These are phyloP conservation scores for Fusarium acutatum DNA, from an alignment of 2,329 filamentous ascomycete genomes.

Conservation along the genomic window DNA sequence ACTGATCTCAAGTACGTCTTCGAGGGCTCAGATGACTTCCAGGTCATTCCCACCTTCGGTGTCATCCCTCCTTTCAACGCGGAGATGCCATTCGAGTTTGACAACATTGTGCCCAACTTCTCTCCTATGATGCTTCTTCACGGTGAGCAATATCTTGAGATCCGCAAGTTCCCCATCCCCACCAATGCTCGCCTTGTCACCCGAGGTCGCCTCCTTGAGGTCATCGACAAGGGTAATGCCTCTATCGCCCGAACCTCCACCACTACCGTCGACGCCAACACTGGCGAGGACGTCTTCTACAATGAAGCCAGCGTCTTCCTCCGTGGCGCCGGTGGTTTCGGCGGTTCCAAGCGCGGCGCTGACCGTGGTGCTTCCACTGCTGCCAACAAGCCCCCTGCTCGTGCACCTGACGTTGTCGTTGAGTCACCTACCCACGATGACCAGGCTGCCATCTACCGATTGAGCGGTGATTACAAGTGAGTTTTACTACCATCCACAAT, in stretches of 20 bases:
- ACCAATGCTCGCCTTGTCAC: constrained; percentile 81
- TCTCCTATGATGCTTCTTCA: constrained; percentile 98
- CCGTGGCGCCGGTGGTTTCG: constrained; percentile 89
- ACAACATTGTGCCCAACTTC: constrained; percentile 92
- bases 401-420: constrained; percentile 80
- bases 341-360: constrained; percentile 77
- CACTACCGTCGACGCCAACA: constrained; percentile 84
- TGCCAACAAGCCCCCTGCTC: constrained; percentile 78
- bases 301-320: constrained; percentile 96
- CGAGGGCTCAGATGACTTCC: constrained; percentile 91
- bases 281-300: constrained; percentile 92
- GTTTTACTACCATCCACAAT: constrained; percentile 25
- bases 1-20: constrained; percentile 88
- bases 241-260: constrained; percentile 83
- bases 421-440: constrained; percentile 89
- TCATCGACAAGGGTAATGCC: constrained; percentile 93
- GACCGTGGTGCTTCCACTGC: constrained; percentile 85
- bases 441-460: constrained; percentile 90
- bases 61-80: constrained; percentile 95
- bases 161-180: constrained; percentile 90
- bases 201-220: constrained; percentile 85
- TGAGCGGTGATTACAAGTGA: constrained; percentile 91
- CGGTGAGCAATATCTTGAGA: constrained; percentile 97
- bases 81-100: constrained; percentile 79
- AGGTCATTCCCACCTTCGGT: constrained; percentile 92